Evolutionary conservation across 2,329 filamentous ascomycete species (phyloP).

Genomic region (Magnaporthiopsis rhizophila): DNA sequence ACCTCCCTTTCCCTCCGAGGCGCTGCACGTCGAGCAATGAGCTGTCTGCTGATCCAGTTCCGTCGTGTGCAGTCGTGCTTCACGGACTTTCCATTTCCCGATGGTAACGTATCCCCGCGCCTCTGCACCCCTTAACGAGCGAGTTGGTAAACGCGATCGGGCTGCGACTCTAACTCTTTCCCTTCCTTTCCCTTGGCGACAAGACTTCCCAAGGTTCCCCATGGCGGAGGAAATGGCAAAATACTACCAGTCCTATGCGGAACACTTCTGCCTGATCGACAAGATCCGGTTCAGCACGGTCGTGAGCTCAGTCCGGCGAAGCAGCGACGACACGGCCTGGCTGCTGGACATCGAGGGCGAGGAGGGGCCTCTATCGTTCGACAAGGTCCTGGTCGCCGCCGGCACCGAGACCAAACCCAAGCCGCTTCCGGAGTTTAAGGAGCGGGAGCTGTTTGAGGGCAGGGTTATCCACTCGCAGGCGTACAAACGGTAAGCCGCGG

Average conservation of each 20-base stretch:
- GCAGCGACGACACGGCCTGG: constrained; percentile 19
- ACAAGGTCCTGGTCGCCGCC: constrained; percentile 14
- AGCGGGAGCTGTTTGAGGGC: constrained; percentile 11
- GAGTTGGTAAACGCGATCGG: background rate
- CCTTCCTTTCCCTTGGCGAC: background rate
- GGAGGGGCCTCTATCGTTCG: constrained; percentile 15
- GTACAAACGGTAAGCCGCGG: constrained; percentile 9
- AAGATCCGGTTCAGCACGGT: constrained; percentile 19
- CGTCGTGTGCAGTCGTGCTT: constrained; percentile 21
- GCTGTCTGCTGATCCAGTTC: background rate
- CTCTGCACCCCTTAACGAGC: no score
- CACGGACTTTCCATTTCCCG: constrained; percentile 27
- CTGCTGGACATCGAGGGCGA: constrained; percentile 19
- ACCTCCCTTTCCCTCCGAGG: background rate
- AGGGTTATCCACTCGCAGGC: constrained; percentile 11
- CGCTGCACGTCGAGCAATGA: background rate
- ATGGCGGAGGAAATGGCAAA: constrained; percentile 18
- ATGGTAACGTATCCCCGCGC: background rate
- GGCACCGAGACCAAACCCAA: constrained; percentile 9
- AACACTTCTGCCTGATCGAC: constrained; percentile 22
- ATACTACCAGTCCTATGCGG: constrained; percentile 26
- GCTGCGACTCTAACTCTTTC: background rate
- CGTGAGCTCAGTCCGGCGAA: constrained; percentile 14
- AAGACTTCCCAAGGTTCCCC: constrained; percentile 18
- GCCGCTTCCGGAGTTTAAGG: constrained; percentile 11